Conservation (phyloP, 805 yeast species). For the Teunomyces aglyptinius region DNA sequence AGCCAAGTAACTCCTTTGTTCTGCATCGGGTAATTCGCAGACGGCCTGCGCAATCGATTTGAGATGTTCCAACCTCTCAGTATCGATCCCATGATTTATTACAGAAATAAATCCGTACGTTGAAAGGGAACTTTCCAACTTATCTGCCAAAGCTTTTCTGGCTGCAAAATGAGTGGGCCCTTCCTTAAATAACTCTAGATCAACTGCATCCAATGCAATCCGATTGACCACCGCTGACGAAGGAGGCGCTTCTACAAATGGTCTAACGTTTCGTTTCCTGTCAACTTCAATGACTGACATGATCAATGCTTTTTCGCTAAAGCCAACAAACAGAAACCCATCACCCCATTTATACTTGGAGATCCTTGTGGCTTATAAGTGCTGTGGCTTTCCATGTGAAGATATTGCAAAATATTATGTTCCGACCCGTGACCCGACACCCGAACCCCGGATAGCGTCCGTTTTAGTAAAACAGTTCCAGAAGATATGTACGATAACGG, state of each 20-base stretch:
- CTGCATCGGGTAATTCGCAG: slow-evolving; percentile 40
- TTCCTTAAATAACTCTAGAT: slow-evolving; percentile 32
- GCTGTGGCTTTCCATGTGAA: not conserved
- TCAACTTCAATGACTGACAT: slow-evolving; percentile 12
- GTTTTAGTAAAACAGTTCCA: not conserved
- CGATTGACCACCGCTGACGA: slow-evolving; percentile 16
- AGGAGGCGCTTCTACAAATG: slow-evolving; percentile 28
- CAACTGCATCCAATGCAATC: slow-evolving; percentile 35
- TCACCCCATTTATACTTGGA: not conserved
- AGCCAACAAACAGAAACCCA: not conserved
- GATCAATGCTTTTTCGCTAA: not conserved
- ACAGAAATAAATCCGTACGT: slow-evolving; percentile 46
- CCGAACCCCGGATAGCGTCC: not conserved
- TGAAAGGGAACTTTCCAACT: slow-evolving; percentile 40
- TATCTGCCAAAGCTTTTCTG: slow-evolving; percentile 32
- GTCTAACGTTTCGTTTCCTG: slow-evolving; percentile 25
- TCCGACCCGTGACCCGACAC: slow-evolving; percentile 1
- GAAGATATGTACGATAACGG: not conserved
- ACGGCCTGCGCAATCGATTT: slow-evolving; percentile 42
- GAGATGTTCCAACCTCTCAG: slow-evolving; percentile 29
- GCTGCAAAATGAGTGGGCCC: slow-evolving; percentile 32
- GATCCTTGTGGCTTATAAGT: not conserved
- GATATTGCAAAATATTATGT: slow-evolving; percentile 2
- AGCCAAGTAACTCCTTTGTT: slow-evolving; percentile 36
- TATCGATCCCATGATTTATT: slow-evolving; percentile 39